phyloP scores from a whole-genome alignment of 2,329 filamentous ascomycete genomes.

The Dendrostoma leiphaemia region DNA sequence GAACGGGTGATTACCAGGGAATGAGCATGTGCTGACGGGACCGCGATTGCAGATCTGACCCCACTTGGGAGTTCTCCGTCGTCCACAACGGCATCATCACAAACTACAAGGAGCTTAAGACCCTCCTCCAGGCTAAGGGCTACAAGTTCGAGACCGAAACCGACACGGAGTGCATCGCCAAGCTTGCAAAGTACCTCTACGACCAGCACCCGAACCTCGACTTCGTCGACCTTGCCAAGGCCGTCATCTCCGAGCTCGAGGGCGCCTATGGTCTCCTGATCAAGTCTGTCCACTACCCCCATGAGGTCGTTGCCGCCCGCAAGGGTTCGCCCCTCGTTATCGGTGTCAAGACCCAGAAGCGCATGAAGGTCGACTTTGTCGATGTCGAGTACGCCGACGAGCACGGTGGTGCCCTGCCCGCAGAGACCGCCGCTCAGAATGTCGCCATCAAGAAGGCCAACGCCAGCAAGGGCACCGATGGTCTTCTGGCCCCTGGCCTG shows the following conservation, averaged over 20 bases:
- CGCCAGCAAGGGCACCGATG: constrained; percentile 66
- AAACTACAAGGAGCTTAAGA: constrained; percentile 99
- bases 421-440: constrained; percentile 94
- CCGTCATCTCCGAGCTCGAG: constrained; percentile 96
- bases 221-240: constrained; percentile 95
- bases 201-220: constrained; percentile 91
- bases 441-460: constrained; percentile 90
- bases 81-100: constrained; percentile 99
- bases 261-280: constrained; percentile 95
- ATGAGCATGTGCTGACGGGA: constrained; percentile 2
- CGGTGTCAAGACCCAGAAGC: constrained; percentile 93
- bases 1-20: not conserved
- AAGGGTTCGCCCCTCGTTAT: constrained; percentile 98
- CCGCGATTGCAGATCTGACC: constrained; percentile 68
- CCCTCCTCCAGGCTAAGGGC: constrained; percentile 87
- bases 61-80: constrained; percentile 92
- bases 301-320: constrained; percentile 95
- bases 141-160: constrained; percentile 99
- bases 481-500: constrained; percentile 66
- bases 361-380: constrained; percentile 99
- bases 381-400: constrained; percentile 97
- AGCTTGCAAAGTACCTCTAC: constrained; percentile 97
- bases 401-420: constrained; percentile 72
- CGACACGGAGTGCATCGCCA: constrained; percentile 98
- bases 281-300: constrained; percentile 98